Evolutionary conservation across 1,139 yeast genomes (phyloP).

Genomic region (Saccharomycopsis hybrid): DNA sequence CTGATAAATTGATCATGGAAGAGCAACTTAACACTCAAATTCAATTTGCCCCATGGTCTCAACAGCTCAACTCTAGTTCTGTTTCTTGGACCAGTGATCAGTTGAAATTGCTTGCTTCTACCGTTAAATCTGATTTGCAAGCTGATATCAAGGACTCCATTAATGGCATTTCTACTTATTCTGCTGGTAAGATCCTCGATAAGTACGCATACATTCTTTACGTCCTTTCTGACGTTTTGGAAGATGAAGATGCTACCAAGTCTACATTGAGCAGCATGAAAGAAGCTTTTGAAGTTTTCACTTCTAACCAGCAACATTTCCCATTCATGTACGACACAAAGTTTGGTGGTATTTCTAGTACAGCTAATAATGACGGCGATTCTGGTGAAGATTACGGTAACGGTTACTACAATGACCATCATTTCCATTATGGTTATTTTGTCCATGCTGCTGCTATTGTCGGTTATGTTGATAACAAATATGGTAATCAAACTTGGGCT

Average conservation of each 20-base stretch:
- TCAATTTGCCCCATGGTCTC: conserved; percentile 57
- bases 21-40: conserved; percentile 46
- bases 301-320: conserved; percentile 36
- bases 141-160: conserved; percentile 51
- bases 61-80: conserved; percentile 28
- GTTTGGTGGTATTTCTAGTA: conserved; percentile 63
- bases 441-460: conserved; percentile 74
- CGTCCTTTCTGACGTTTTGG: conserved; percentile 53
- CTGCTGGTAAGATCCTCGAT: conserved; percentile 65
- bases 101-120: conserved; percentile 42
- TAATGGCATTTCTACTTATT: conserved; percentile 47
- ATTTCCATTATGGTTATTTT: conserved; percentile 75
- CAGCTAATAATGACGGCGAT: conserved; percentile 49
- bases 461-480: conserved; percentile 53
- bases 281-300: conserved; percentile 45
- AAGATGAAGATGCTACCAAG: conserved; percentile 45
- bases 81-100: conserved; percentile 46
- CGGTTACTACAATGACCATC: conserved; percentile 71
- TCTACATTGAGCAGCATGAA: conserved; percentile 45
- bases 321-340: conserved; percentile 67
- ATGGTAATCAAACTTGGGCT: conserved; percentile 58
- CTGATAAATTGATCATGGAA: conserved; percentile 42
- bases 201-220: conserved; percentile 68
- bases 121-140: conserved; percentile 51
- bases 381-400: conserved; percentile 56